A percentile compares a stretch with the other conserved stretches of the same genome.
Conservation (phyloP, 345 rosid genomes). For the Conringia planisiliqua region DNA sequence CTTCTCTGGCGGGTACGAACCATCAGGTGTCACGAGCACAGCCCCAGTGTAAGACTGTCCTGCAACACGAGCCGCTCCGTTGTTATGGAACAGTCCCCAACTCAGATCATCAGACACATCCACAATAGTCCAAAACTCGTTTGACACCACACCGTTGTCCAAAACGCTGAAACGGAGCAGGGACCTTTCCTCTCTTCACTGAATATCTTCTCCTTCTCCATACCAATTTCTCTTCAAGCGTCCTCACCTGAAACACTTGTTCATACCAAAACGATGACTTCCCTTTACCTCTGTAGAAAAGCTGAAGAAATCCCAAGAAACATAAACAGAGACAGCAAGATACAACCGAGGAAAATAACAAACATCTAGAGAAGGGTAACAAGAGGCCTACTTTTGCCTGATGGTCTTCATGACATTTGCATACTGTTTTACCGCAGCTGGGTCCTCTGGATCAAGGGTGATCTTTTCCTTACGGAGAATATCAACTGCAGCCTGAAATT, state of each 20-base stretch:
- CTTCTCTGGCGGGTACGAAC: slow-evolving; percentile 56
- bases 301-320: neutral
- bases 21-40: slow-evolving; percentile 83
- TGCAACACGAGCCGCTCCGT: slow-evolving; percentile 88
- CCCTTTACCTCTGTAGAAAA: too few relatives aligned
- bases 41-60: slow-evolving; percentile 94
- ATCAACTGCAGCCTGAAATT: slow-evolving; percentile 78
- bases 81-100: slow-evolving; percentile 90
- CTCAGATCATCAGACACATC: slow-evolving; percentile 77
- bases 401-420: slow-evolving; percentile 85
- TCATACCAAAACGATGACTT: too few relatives aligned
- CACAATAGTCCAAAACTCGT: slow-evolving; percentile 87
- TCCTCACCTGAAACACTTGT: slow-evolving; percentile 80
- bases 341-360: neutral
- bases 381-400: slow-evolving; percentile 72
- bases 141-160: slow-evolving; percentile 91
- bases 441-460: slow-evolving; percentile 85
- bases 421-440: slow-evolving; percentile 80
- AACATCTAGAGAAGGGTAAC: neutral
- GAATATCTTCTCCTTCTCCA: slow-evolving; percentile 92
- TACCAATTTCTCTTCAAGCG: slow-evolving; percentile 65
- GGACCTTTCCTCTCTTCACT: slow-evolving; percentile 63
- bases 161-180: slow-evolving; percentile 77
- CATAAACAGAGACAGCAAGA: neutral
- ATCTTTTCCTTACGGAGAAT: slow-evolving; percentile 84